A percentile compares a stretch with the other conserved stretches of the same genome.
Conservation (phyloP, 129 eudicot species). For the Pseudognaphalium luteoalbum region DNA sequence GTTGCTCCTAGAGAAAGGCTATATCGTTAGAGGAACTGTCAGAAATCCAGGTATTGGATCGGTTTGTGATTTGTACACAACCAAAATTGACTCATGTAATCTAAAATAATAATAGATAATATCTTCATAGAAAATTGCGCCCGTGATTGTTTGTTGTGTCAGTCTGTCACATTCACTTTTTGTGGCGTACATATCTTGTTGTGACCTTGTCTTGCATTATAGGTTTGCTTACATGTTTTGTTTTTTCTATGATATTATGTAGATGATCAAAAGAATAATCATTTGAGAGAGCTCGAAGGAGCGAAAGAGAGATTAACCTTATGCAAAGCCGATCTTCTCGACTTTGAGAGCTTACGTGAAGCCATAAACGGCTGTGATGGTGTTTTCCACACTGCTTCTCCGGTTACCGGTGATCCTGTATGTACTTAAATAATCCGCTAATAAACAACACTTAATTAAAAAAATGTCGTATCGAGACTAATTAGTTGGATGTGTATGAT, state of each 20-base stretch:
- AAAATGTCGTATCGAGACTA: neutral
- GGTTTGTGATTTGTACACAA: neutral
- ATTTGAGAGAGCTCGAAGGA: slow-evolving; percentile 86
- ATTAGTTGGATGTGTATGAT: neutral
- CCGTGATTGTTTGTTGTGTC: neutral
- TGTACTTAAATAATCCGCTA: neutral
- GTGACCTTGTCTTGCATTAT: neutral
- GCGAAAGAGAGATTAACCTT: slow-evolving; percentile 83
- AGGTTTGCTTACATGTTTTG: neutral
- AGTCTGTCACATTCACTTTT: no score
- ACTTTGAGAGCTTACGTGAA: slow-evolving; percentile 72
- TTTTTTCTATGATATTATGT: slow-evolving; percentile 3
- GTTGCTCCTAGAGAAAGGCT: slow-evolving; percentile 80
- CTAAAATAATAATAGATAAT: no score
- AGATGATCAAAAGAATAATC: slow-evolving; percentile 88
- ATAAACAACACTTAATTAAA: neutral
- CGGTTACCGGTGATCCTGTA: slow-evolving; percentile 96
- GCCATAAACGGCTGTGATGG: slow-evolving; percentile 95
- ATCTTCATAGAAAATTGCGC: no score
- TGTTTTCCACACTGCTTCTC: slow-evolving; percentile 97
- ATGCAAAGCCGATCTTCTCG: slow-evolving; percentile 89
- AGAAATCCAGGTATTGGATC: slow-evolving; percentile 80
- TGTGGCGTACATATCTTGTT: neutral
- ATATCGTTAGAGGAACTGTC: slow-evolving; percentile 81
- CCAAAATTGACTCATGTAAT: neutral